Percentiles rank a stretch among this genome's conserved stretches.
phyloP scores from a whole-genome alignment of 306 rosid genomes.

The Medicago ruthenica region DNA sequence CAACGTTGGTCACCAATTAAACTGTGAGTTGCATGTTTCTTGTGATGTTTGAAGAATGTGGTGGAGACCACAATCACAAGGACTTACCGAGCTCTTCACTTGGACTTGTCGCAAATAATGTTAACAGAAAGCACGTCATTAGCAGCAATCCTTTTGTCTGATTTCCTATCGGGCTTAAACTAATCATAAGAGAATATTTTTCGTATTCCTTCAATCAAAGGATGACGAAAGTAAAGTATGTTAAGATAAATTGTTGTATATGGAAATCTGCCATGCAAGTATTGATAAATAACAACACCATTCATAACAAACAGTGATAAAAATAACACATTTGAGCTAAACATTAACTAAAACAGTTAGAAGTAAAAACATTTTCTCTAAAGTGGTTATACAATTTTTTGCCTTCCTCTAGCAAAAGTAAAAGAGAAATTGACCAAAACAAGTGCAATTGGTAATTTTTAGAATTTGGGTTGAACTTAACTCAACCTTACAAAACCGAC shows the following conservation, averaged over 20 bases:
- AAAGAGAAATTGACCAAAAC: background rate
- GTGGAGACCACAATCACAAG: background rate
- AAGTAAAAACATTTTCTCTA: too few relatives aligned
- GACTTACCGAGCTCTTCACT: background rate
- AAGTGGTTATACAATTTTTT: background rate
- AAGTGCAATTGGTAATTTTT: background rate
- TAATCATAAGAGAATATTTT: too few relatives aligned
- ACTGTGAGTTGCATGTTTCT: background rate
- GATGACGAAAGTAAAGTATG: too few relatives aligned
- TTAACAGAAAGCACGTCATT: background rate
- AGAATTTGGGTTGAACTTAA: too few relatives aligned
- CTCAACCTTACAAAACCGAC: too few relatives aligned
- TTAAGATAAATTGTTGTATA: too few relatives aligned
- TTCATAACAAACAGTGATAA: background rate
- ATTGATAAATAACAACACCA: background rate
- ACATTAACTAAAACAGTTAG: too few relatives aligned
- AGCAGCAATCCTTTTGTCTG: background rate
- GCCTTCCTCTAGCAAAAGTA: background rate
- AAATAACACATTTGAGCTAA: too few relatives aligned
- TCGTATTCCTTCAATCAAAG: background rate
- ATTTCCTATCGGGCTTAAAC: background rate
- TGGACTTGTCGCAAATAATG: background rate
- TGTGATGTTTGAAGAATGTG: background rate
- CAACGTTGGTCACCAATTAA: background rate
- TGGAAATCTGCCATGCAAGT: background rate